Conservation (phyloP, 2,329 filamentous ascomycete genomes). For the Paraphoma sp. region DNA sequence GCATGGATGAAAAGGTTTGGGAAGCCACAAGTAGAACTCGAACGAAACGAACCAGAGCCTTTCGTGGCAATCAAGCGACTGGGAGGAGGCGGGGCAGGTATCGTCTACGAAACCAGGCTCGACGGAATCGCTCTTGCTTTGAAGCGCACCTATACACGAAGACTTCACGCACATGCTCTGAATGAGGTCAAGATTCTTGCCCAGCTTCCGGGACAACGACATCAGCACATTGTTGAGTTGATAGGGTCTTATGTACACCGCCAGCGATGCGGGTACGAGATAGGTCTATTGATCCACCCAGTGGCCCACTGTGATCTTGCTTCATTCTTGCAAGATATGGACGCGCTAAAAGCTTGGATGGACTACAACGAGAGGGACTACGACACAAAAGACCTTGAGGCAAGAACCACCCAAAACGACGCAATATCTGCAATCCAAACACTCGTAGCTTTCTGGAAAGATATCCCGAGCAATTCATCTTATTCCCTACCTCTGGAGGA, state of each 20-base stretch:
- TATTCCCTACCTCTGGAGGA: neutral
- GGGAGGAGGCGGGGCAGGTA: constrained; percentile 25
- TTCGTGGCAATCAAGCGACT: constrained; percentile 1
- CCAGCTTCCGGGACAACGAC: constrained; percentile 12
- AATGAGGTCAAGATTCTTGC: constrained; percentile 31
- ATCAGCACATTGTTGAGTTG: constrained; percentile 24
- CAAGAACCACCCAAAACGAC: neutral
- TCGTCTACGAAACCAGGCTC: constrained; percentile 26
- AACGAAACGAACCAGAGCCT: neutral
- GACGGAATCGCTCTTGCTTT: constrained; percentile 23
- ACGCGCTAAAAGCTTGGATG: neutral
- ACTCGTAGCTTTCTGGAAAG: neutral
- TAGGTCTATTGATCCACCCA: constrained; percentile 25
- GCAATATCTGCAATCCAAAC: neutral
- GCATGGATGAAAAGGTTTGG: neutral
- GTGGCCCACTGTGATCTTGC: constrained; percentile 29
- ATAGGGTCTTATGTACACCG: constrained; percentile 29
- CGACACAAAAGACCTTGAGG: neutral
- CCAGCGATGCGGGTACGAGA: constrained; percentile 7
- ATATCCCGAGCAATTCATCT: neutral
- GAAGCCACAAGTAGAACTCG: neutral
- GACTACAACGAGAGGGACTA: neutral
- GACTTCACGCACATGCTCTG: constrained; percentile 16
- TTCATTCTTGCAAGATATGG: constrained; percentile 7
- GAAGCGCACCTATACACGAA: constrained; percentile 24